Percentiles rank a stretch among this genome's conserved stretches.
Conservation (phyloP, 2,329 filamentous ascomycete genomes). For the Penicillium sp. region DNA sequence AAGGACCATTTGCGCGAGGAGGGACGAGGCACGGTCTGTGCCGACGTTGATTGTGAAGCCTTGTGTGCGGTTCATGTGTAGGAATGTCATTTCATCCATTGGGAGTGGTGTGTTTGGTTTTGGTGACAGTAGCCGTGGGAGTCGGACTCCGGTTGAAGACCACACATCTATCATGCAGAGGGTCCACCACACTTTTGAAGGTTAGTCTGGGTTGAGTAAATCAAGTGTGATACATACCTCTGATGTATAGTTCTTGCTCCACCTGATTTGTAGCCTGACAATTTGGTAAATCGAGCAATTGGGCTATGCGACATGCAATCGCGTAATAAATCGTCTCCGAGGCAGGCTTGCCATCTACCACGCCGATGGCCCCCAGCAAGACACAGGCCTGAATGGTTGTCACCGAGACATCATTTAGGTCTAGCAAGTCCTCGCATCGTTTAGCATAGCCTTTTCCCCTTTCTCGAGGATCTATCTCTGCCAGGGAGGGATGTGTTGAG, state of each 20-base stretch:
- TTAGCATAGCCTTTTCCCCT: conserved; percentile 18
- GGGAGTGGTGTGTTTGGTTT: conserved; percentile 34
- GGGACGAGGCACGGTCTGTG: conserved; percentile 23
- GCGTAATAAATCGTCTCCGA: conserved; percentile 43
- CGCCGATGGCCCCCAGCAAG: conserved; percentile 40
- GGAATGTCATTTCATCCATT: conserved; percentile 40
- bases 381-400: conserved; percentile 45
- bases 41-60: neutral
- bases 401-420: conserved; percentile 41
- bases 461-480: conserved; percentile 13
- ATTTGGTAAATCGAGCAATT: conserved; percentile 40
- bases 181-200: conserved; percentile 40
- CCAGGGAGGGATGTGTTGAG: conserved; percentile 9
- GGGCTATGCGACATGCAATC: conserved; percentile 40
- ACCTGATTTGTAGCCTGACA: conserved; percentile 28
- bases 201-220: neutral
- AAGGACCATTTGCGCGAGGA: conserved; percentile 42
- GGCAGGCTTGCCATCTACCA: conserved; percentile 35
- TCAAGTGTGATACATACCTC: conserved; percentile 2
- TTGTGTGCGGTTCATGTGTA: conserved; percentile 10
- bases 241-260: conserved; percentile 40
- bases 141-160: conserved; percentile 39
- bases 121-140: conserved; percentile 35
- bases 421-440: conserved; percentile 23
- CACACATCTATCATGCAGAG: conserved; percentile 47